A percentile compares a stretch with the other conserved stretches of the same genome.
Conservation (phyloP, 257 asterid species). For the Solanum okadae region DNA sequence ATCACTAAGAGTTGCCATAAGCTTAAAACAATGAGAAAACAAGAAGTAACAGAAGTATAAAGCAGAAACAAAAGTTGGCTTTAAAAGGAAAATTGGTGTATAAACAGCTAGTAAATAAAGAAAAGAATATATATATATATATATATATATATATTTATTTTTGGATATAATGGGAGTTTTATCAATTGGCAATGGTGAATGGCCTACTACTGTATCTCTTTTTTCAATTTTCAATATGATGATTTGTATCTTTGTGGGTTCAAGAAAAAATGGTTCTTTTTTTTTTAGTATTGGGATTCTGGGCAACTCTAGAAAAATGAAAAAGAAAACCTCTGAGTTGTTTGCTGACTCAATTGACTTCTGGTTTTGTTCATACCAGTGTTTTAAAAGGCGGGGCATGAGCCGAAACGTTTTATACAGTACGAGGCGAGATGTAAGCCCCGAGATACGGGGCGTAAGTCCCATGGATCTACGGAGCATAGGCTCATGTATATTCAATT, state of each 20-base stretch:
- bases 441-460: too few species aligned
- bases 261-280: background rate
- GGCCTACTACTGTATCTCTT: background rate
- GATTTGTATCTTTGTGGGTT: background rate
- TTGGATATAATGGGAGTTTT: background rate
- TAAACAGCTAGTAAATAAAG: background rate
- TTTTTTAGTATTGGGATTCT: background rate
- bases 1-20: conserved; percentile 83
- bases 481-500: too few species aligned
- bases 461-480: too few species aligned
- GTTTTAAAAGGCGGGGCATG: too few species aligned
- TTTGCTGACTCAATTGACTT: background rate
- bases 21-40: background rate
- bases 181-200: conserved; percentile 3
- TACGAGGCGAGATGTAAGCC: too few species aligned
- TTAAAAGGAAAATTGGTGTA: conserved; percentile 5
- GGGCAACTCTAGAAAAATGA: background rate
- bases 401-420: too few species aligned
- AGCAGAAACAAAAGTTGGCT: conserved; percentile 10
- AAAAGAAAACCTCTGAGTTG: background rate
- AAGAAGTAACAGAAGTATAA: background rate
- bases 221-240: background rate
- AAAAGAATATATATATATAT: background rate
- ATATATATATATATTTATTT: too few species aligned
- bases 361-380: background rate